Evolutionary conservation across 345 rosid species (phyloP), one percentile per base, ranked within the genome.

Genomic region (Moringa oleifera): DNA sequence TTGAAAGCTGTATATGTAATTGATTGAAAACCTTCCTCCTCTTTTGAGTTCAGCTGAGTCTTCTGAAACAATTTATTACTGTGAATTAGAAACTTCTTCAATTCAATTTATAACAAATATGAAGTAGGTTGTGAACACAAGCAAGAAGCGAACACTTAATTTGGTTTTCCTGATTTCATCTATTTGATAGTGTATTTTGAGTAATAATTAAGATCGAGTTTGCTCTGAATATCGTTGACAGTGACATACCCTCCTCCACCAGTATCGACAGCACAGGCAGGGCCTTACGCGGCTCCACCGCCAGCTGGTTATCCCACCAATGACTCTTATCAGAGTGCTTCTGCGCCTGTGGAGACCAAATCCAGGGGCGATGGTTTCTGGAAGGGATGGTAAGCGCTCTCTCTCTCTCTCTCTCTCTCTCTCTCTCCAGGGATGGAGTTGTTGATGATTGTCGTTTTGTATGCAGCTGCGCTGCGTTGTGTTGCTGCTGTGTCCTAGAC

Each of bases 301-400:
- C 84, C 89, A 0, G 80, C 82, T 6, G 87, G 89, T 31, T 81
- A 86, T 61, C 92, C 92, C 13, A 80, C 79, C 0, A 76, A 66
- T 41, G 83, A 79, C 17, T 41, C 33, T 11, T 11, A 50, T 25
- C 71, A 58, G 51, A 75, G 62, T 22, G 55, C 59, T 1, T 59
- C 67, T 2, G 68, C 55, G 3, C 72, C 79, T 0, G 60, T 83
- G 23, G 80, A 81, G 68, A 85, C 95, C 15, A 79, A 71, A 61
- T 76, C 85, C 59, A 83, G 72, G 59, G 95, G 90, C 0, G 94
- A 87, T 53, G 94, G 87, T 16, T 87, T 87, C 73, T 87, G 84
- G 84, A 83, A 87, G 52, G 91, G 91, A 66, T 87, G 94, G 94
- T 87, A 77, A 58, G 2, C n/a, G n/a, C n/a, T n/a, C n/a, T n/a